A percentile compares a stretch with the other conserved stretches of the same genome.
phyloP scores from a whole-genome alignment of 805 yeast genomes.

The Starmera quercuum region DNA sequence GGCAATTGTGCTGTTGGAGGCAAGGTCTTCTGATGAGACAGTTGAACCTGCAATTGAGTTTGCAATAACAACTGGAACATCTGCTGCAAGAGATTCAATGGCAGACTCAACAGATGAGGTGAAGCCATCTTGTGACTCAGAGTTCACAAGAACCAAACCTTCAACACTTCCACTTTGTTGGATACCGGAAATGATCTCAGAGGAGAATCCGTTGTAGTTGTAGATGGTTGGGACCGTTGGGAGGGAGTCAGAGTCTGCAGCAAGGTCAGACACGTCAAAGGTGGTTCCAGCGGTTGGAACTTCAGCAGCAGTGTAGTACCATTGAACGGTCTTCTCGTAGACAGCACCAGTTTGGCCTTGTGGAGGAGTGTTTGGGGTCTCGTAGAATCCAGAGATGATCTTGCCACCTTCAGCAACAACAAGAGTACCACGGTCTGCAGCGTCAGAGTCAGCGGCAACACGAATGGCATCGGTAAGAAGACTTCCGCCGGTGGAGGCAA shows the following conservation, averaged over 20 bases:
- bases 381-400: slow-evolving; percentile 42
- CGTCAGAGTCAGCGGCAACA: slow-evolving; percentile 32
- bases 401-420: slow-evolving; percentile 39
- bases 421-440: slow-evolving; percentile 36
- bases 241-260: slow-evolving; percentile 6
- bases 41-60: slow-evolving; percentile 42
- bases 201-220: slow-evolving; percentile 37
- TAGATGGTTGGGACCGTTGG: slow-evolving; percentile 34
- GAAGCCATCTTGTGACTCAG: slow-evolving; percentile 41
- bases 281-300: slow-evolving; percentile 1
- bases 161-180: slow-evolving; percentile 23
- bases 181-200: slow-evolving; percentile 27
- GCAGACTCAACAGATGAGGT: slow-evolving; percentile 26
- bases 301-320: slow-evolving; percentile 11
- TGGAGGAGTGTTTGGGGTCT: slow-evolving; percentile 40
- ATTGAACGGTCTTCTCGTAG: slow-evolving; percentile 36
- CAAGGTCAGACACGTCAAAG: slow-evolving; percentile 5
- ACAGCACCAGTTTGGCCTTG: slow-evolving; percentile 46
- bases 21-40: slow-evolving; percentile 33
- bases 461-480: slow-evolving; percentile 43
- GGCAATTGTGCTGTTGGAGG: slow-evolving; percentile 30
- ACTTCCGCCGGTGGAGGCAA: slow-evolving; percentile 44
- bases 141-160: slow-evolving; percentile 41
- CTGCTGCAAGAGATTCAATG: slow-evolving; percentile 23
- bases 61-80: slow-evolving; percentile 39